Conservation (phyloP, 1,284 basidiomycete genomes). For the Takashimella koratensis region DNA sequence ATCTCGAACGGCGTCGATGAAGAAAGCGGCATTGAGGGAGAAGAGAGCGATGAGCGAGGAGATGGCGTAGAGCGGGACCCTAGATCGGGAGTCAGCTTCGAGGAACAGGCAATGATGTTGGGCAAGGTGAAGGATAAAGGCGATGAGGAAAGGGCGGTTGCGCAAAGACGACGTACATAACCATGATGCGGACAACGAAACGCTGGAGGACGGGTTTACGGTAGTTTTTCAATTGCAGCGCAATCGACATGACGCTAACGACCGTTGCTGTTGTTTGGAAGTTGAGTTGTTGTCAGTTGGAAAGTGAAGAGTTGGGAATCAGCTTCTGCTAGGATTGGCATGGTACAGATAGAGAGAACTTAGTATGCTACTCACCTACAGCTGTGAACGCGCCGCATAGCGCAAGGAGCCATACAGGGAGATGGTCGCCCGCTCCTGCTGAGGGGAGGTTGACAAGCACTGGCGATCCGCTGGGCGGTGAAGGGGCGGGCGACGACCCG, state of each 20-base stretch:
- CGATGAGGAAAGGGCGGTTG: too few relatives aligned
- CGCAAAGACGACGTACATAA: slow-evolving; percentile 69
- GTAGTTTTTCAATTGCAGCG: slow-evolving; percentile 85
- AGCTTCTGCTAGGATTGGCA: neutral
- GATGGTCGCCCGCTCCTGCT: slow-evolving; percentile 41
- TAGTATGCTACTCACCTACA: slow-evolving; percentile 37
- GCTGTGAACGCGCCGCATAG: slow-evolving; percentile 45
- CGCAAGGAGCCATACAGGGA: slow-evolving; percentile 42
- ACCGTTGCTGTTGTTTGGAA: slow-evolving; percentile 62
- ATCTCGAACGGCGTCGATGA: slow-evolving; percentile 91
- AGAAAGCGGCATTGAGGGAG: slow-evolving; percentile 90
- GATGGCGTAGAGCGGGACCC: slow-evolving; percentile 85
- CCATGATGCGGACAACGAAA: slow-evolving; percentile 91
- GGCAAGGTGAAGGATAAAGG: too few relatives aligned
- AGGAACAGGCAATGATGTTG: neutral
- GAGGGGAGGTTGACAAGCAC: neutral
- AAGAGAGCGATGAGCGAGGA: slow-evolving; percentile 90
- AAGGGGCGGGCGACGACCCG: neutral
- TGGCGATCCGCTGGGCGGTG: neutral
- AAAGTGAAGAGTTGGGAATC: neutral
- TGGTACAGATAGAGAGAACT: neutral
- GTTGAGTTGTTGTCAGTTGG: neutral
- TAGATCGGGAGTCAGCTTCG: slow-evolving; percentile 12
- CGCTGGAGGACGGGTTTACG: slow-evolving; percentile 72
- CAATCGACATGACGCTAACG: slow-evolving; percentile 77